Percentiles rank a stretch among this genome's conserved stretches.
These are phyloP conservation scores for Beverwykella pulmonaria DNA, from an alignment of 495 filamentous ascomycete species.

Conservation along the genomic window DNA sequence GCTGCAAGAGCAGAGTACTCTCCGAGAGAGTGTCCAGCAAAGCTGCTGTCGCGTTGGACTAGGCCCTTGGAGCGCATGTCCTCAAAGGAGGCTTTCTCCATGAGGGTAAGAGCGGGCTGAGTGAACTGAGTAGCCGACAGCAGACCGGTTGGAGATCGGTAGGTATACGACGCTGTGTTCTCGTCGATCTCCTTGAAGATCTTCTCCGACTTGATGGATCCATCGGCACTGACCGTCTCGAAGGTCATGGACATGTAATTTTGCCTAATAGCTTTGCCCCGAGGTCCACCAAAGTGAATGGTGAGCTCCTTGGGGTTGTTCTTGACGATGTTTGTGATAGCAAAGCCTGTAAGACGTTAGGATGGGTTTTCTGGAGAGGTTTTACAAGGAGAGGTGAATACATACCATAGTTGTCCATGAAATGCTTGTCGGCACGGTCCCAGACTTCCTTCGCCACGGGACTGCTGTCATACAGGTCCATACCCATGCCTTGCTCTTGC, in stretches of 20 bases:
- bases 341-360: conserved; percentile 70
- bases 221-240: conserved; percentile 89
- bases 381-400: conserved; percentile 1
- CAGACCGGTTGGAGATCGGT: conserved; percentile 91
- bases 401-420: conserved; percentile 97
- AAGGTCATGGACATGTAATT: conserved; percentile 99
- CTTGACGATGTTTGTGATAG: conserved; percentile 97
- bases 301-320: conserved; percentile 99
- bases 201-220: conserved; percentile 93
- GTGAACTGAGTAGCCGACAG: conserved; percentile 98
- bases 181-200: conserved; percentile 98
- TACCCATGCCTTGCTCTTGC: conserved; percentile 99
- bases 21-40: conserved; percentile 95
- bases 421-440: conserved; percentile 96
- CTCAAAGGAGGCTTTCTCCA: conserved; percentile 99
- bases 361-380: conserved; percentile 1
- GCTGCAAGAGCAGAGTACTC: conserved; percentile 98
- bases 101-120: conserved; percentile 92
- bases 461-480: conserved; percentile 95
- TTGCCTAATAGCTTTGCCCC: conserved; percentile 93
- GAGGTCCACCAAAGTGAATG: conserved; percentile 95
- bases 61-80: conserved; percentile 98
- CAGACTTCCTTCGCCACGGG: conserved; percentile 94
- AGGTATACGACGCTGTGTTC: conserved; percentile 90
- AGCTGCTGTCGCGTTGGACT: conserved; percentile 92